Evolutionary conservation across 148 eudicot genomes (phyloP).

Genomic region (Spergularia marina): DNA sequence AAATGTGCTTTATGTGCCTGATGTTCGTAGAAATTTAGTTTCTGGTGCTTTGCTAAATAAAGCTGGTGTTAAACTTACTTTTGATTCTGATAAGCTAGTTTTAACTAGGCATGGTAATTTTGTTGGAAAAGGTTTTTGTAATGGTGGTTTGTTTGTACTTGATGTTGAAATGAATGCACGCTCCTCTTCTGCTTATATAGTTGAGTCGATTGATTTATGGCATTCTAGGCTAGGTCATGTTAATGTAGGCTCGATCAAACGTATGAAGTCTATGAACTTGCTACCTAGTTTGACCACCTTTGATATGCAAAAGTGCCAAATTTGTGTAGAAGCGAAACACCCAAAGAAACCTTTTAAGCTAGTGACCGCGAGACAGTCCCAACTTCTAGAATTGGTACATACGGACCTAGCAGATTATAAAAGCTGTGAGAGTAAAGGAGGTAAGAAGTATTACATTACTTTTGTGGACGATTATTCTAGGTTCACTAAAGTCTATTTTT

Average conservation of each 20-base stretch:
- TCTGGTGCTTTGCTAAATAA: neutral
- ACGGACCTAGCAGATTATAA: neutral
- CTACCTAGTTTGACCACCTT: neutral
- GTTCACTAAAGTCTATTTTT: neutral
- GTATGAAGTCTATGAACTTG: neutral
- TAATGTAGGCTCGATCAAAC: neutral
- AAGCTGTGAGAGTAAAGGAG: neutral
- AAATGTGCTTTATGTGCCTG: neutral
- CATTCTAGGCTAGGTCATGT: constrained; percentile 5
- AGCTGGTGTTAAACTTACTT: neutral
- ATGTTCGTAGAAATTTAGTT: neutral
- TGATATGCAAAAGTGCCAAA: neutral
- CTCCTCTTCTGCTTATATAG: neutral
- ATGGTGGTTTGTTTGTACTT: constrained; percentile 1
- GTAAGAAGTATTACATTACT: neutral
- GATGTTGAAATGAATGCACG: neutral
- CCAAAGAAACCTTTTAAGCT: neutral
- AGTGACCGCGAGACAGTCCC: neutral
- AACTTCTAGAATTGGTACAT: neutral
- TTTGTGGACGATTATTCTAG: neutral
- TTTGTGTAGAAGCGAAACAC: neutral
- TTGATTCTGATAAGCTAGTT: constrained; percentile 1
- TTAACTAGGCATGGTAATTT: constrained; percentile 1
- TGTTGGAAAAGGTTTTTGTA: constrained; percentile 15
- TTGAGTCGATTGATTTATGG: neutral